These are phyloP conservation scores for Euphorbia celastroides DNA, from an alignment of 441 rosid species.

Conservation along the genomic window DNA sequence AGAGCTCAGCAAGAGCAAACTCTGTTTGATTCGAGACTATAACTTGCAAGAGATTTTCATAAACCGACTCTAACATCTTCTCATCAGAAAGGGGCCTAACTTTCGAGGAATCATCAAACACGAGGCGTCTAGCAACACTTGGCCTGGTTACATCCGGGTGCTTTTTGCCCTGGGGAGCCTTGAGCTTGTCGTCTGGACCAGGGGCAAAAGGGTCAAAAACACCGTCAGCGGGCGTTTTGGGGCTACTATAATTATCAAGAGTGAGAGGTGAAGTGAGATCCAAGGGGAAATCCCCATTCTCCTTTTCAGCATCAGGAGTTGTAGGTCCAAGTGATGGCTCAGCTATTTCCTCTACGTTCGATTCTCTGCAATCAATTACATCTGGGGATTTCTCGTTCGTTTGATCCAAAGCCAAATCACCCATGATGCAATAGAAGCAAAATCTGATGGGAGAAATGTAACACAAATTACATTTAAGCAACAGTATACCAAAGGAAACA, in stretches of 20 bases:
- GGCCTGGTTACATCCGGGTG: slow-evolving; percentile 33
- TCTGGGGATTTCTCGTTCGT: neutral
- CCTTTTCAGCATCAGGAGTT: slow-evolving; percentile 46
- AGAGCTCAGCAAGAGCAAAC: slow-evolving; percentile 30
- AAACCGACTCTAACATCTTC: slow-evolving; percentile 54
- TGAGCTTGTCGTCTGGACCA: slow-evolving; percentile 30
- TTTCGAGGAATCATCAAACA: slow-evolving; percentile 27
- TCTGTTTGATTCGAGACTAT: slow-evolving; percentile 42
- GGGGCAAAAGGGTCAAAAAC: slow-evolving; percentile 55
- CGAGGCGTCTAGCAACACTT: slow-evolving; percentile 31
- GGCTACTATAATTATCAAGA: slow-evolving; percentile 23
- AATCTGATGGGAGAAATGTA: neutral
- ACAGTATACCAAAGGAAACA: too few relatives aligned
- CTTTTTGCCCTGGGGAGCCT: slow-evolving; percentile 50
- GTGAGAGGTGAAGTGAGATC: slow-evolving; percentile 31
- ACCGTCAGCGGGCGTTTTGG: slow-evolving; percentile 40
- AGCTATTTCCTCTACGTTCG: slow-evolving; percentile 3
- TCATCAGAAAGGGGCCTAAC: slow-evolving; percentile 41
- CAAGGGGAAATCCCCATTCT: slow-evolving; percentile 34
- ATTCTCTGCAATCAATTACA: slow-evolving; percentile 4
- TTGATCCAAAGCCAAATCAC: slow-evolving; percentile 14
- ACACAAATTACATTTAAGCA: neutral
- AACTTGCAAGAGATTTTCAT: slow-evolving; percentile 52
- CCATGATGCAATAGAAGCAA: neutral
- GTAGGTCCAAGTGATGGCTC: slow-evolving; percentile 34